Evolutionary conservation across 148 eudicot genomes (phyloP), one percentile per base, ranked within the genome.

Genomic region (Nepenthes gracilis): DNA sequence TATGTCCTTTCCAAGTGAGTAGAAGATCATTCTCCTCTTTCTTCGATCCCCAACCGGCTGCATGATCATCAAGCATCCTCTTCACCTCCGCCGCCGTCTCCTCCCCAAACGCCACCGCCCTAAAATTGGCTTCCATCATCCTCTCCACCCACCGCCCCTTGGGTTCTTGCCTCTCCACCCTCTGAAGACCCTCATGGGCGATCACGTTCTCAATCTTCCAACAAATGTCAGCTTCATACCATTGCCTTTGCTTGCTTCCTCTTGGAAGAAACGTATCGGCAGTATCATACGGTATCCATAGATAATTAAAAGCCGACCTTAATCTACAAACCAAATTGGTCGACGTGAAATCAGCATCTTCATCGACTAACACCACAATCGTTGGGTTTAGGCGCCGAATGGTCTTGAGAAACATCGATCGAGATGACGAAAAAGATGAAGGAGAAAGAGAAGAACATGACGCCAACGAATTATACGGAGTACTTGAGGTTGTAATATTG

Each of bases 1-100:
- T 93, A 47, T 93, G 96, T 0, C 98, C 98, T 75, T 93, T 93
- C 96, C 98, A 93, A 8, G 95, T 93, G 12, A 93, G 91, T 54
- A 93, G 80, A 62, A 88, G 71, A 72, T 88, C 81, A 1, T 86
- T 84, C 2, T 92, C 91, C 60, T 93, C 96, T 72, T 71, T 93
- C 85, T 93, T 93, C 36, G 87, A 67, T 35, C 96, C 98, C 98
- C 98, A 93, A 9, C 98, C 98, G 5, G 86, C 90, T 14, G 85
- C 96, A 72, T 93, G 96, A 67, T 88, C 98, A 43, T 86, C 89
- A 1, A 93, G 76, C 96, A 93, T 81, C 38, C 64, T 62, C 64
- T 83, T 88, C 73, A 93, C 91, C 66, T 88, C 96, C 1, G 61
- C 50, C 60, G 69, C 62, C 33, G 83, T 74, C 12, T 88, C 96